These are phyloP conservation scores for Globisporangium emineosum DNA, from an alignment of 352 stramenopile genomes.

Conservation along the genomic window DNA sequence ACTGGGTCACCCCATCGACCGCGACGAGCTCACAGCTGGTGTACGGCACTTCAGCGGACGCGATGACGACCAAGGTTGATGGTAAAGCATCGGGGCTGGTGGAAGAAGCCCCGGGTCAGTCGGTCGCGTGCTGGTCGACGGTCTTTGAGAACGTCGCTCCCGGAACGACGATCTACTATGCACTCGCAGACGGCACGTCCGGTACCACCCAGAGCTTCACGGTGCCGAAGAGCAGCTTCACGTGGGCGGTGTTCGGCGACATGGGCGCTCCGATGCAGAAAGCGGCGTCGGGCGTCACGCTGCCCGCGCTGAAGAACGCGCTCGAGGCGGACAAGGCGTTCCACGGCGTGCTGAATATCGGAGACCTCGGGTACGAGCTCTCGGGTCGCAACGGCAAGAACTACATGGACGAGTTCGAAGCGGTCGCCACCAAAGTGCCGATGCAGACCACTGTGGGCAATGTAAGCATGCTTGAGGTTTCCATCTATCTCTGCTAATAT, in stretches of 20 bases:
- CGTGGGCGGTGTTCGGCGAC: conserved; percentile 79
- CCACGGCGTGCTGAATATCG: conserved; percentile 67
- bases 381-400: conserved; percentile 51
- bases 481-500: neutral
- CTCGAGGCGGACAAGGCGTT: conserved; percentile 34
- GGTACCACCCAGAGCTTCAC: conserved; percentile 40
- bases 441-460: conserved; percentile 81
- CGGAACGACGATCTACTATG: conserved; percentile 58
- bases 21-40: conserved; percentile 33
- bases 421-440: conserved; percentile 51
- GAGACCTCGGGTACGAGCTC: conserved; percentile 72
- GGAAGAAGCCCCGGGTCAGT: conserved; percentile 33
- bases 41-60: conserved; percentile 38
- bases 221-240: conserved; percentile 37
- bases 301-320: conserved; percentile 60
- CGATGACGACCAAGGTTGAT: conserved; percentile 29
- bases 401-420: conserved; percentile 72
- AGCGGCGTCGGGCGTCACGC: conserved; percentile 49
- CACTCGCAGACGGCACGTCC: conserved; percentile 26
- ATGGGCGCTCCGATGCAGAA: conserved; percentile 53
- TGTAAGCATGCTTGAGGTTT: conserved; percentile 22
- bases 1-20: conserved; percentile 55
- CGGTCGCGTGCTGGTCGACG: conserved; percentile 59
- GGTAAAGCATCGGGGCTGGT: conserved; percentile 41
- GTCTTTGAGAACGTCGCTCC: conserved; percentile 41